These are phyloP conservation scores for Sclerotinia subarctica DNA, from an alignment of 2,329 filamentous ascomycete genomes.

Conservation along the genomic window DNA sequence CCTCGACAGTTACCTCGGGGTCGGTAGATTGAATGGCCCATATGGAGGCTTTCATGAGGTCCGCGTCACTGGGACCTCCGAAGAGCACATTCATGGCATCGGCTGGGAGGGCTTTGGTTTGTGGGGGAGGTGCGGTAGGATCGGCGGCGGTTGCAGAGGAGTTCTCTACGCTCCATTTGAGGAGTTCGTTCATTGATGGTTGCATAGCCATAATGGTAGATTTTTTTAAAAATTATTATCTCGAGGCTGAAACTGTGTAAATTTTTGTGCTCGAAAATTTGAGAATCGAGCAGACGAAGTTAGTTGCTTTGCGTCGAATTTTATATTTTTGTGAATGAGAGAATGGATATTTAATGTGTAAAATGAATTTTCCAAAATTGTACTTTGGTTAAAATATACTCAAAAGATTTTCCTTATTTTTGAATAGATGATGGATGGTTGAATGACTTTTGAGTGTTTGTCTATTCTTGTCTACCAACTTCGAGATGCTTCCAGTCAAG, in stretches of 20 bases:
- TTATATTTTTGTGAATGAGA: not conserved
- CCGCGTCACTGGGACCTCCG: constrained; percentile 83
- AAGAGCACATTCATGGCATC: constrained; percentile 71
- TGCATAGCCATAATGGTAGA: constrained; percentile 29
- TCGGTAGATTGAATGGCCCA: constrained; percentile 62
- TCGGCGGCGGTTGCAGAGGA: constrained; percentile 42
- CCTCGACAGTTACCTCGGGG: constrained; percentile 64
- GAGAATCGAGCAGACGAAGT: not conserved
- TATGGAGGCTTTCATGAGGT: constrained; percentile 87
- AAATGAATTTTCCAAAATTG: not conserved
- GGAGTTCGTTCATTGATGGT: constrained; percentile 37
- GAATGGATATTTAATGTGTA: not conserved
- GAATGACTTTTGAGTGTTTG: not conserved
- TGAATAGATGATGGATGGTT: not conserved
- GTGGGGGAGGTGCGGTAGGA: constrained; percentile 32
- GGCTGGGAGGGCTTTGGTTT: constrained; percentile 54
- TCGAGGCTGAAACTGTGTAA: not conserved
- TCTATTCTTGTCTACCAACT: not conserved
- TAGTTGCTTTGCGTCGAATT: not conserved
- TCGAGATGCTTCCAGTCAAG: constrained; percentile 11
- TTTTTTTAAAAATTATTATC: not conserved
- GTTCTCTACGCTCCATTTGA: constrained; percentile 54
- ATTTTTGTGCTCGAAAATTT: not conserved
- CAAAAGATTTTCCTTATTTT: not conserved
- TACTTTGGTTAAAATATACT: not conserved